Percentiles rank a stretch among this genome's conserved stretches.
These are phyloP conservation scores for Venturia aucupariae DNA, from an alignment of 2,329 filamentous ascomycete species.

Conservation along the genomic window DNA sequence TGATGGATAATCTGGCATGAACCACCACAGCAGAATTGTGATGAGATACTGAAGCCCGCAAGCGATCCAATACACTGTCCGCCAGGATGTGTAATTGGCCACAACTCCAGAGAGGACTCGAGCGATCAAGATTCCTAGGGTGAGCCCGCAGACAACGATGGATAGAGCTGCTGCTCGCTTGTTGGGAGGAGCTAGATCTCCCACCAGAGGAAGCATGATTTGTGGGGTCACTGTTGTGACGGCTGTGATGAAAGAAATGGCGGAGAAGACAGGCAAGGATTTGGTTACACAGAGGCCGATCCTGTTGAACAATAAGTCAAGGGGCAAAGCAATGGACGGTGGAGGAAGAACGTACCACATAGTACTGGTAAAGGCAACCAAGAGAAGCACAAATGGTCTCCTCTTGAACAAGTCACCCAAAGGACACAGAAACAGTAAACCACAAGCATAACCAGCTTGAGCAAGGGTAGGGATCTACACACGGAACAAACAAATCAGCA, in stretches of 20 bases:
- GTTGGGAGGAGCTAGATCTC: slow-evolving; percentile 63
- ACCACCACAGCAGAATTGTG: slow-evolving; percentile 55
- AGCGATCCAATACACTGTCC: slow-evolving; percentile 69
- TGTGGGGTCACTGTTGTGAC: slow-evolving; percentile 70
- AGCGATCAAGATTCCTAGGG: slow-evolving; percentile 67
- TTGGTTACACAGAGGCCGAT: slow-evolving; percentile 62
- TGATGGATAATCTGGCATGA: slow-evolving; percentile 73
- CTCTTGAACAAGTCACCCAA: slow-evolving; percentile 61
- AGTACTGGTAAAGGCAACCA: slow-evolving; percentile 60
- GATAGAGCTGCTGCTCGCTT: slow-evolving; percentile 61
- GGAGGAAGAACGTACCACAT: slow-evolving; percentile 42
- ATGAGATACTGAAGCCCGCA: slow-evolving; percentile 63
- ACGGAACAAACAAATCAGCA: neutral
- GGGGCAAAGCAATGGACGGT: neutral
- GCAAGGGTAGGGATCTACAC: slow-evolving; percentile 58
- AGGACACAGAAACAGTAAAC: slow-evolving; percentile 65
- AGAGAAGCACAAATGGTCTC: slow-evolving; percentile 57
- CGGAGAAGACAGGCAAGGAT: slow-evolving; percentile 55
- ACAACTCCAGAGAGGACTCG: slow-evolving; percentile 67
- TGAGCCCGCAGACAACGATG: slow-evolving; percentile 65
- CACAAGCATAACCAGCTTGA: slow-evolving; percentile 70
- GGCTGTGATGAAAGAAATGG: slow-evolving; percentile 63
- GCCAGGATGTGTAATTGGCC: slow-evolving; percentile 64
- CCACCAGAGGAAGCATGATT: slow-evolving; percentile 68
- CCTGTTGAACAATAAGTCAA: slow-evolving; percentile 32